Evolutionary conservation across 2,329 filamentous ascomycete genomes (phyloP), one percentile per base, ranked within the genome.

Genomic region (Hypoxylon sp.): DNA sequence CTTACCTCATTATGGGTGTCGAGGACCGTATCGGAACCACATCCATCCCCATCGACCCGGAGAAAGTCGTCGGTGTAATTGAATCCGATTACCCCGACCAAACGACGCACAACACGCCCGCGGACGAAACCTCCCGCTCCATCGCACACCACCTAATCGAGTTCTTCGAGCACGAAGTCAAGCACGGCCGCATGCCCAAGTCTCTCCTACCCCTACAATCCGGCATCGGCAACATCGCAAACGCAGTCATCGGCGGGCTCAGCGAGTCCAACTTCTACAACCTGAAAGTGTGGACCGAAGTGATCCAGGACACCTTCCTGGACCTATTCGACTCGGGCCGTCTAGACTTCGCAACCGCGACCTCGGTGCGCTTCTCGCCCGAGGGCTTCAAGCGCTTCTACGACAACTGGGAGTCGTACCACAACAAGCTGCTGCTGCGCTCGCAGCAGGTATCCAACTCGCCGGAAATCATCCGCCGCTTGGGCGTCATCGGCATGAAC

Each of bases 401-500:
- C 84, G 88, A 92, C 73, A 90, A 90, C 82, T 97, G 92, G 91
- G 91, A 95, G 73, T 79, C 83, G 39, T 97, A 97, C 81, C 85
- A 91, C 54, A 86, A 91, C 78, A 95, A 94, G 84, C 88, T 97
- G 2, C 91, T 97, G 63, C 90, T 97, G 52, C 92, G 94, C 70
- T 91, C 91, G n/a, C 94, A 97, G 83, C 89, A 92, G 78, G 92
- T 97, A 9, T 94, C 92, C 76, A 97, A 97, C 86, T 92, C 90
- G 2, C 94, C 94, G 66, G 94, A 97, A 82, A 94, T 97, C 82
- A 97, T 97, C 83, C 89, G 93, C 61, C 88, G 94, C 26, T 85
- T 97, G 1, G 94, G 94, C 68, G 90, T 94, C 72, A 97, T 97
- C 74, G 94, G 93, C 79, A 97, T 97, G 94, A 97, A 97, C 86